Base-by-base conservation (phyloP, 257 asterid genomes). In the Anisodus tanguticus region DNA sequence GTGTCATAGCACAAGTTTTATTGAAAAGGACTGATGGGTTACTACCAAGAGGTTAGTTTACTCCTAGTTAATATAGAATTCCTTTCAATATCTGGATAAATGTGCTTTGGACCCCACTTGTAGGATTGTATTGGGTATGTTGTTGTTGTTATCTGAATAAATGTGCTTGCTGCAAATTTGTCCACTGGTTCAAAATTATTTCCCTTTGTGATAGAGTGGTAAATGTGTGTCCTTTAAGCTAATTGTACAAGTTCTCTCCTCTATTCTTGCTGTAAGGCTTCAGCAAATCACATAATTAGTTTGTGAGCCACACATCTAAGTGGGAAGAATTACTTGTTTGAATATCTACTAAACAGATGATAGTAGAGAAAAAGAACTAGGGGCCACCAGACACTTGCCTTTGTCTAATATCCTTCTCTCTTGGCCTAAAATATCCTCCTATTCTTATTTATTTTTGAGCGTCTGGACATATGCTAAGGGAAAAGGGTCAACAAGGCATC, bases 341-440 rank as follows among this genome's bases (percentile, higher is more conserved):
- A 51, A 49, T 47, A 51, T 49, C 43, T 49, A 11, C 12, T 6
- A 49, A 74, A 15, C 15, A 55, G 19, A 12, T 74, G 22, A 74
- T 74, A 22, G 81, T 39, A 11, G 81, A 49, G 0, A 53, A 54
- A 74, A 2, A 74, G 19, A 74, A 22, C 15, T 22, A 11, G 22
- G 45, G 81, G 22, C 43, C 62, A 19, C 81, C 81, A 74, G 81
- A 74, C 11, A 74, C 81, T 74, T 74, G 45, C 13, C 12, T 49
- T 74, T 49, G 45, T 49, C 45, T 74, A 74, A 49, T 1, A 74
- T 74, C 19, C 81, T 74, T 74, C 45, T 49, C 22, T 6, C 19
- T 74, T 22, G 62, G 62, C 31, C 81, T 74, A 22, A 53, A 74
- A 7, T 22, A 49, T 74, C 7, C 60, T 74, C 81, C 13, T 49